Percentiles rank a stretch among this genome's conserved stretches.
phyloP scores from a whole-genome alignment of 1,139 yeast species.

The Kodamaea anthophila region DNA sequence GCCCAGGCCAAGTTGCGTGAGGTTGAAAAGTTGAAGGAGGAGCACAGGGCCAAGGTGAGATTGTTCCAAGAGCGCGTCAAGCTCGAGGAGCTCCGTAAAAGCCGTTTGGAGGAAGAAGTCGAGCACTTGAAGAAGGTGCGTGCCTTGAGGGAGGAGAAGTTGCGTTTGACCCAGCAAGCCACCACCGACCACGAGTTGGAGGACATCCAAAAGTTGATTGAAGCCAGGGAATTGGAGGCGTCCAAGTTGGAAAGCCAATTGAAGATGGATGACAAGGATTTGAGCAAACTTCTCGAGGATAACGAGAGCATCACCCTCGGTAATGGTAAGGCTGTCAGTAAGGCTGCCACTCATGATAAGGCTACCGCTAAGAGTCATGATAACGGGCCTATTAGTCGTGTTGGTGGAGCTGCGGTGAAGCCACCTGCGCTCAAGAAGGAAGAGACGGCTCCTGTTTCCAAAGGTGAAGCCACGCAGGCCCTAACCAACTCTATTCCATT shows the following conservation, averaged over 20 bases:
- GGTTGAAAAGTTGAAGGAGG: constrained; percentile 29
- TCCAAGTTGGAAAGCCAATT: constrained; percentile 29
- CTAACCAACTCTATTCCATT: constrained; percentile 3
- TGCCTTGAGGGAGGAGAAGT: constrained; percentile 35
- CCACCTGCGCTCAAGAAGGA: constrained; percentile 8
- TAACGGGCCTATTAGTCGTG: constrained; percentile 9
- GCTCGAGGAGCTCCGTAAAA: constrained; percentile 32
- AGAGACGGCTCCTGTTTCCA: constrained; percentile 8
- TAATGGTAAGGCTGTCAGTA: constrained; percentile 9
- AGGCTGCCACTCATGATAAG: constrained; percentile 3
- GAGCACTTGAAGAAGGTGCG: constrained; percentile 34
- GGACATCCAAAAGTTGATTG: constrained; percentile 30
- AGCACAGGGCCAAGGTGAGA: constrained; percentile 27
- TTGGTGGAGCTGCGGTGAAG: not conserved
- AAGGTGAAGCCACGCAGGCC: constrained; percentile 6
- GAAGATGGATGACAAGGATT: constrained; percentile 27
- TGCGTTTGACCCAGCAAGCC: constrained; percentile 25
- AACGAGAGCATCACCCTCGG: constrained; percentile 17
- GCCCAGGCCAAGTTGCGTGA: constrained; percentile 31
- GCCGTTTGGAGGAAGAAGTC: constrained; percentile 32
- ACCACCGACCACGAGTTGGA: constrained; percentile 20
- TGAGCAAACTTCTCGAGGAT: constrained; percentile 12
- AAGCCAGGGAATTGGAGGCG: constrained; percentile 32
- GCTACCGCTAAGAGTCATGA: constrained; percentile 11
- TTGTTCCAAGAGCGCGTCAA: constrained; percentile 28